A percentile compares a stretch with the other conserved stretches of the same genome.
These are phyloP conservation scores for Nigrospora oryzae DNA, from an alignment of 2,329 filamentous ascomycete genomes.

Conservation along the genomic window DNA sequence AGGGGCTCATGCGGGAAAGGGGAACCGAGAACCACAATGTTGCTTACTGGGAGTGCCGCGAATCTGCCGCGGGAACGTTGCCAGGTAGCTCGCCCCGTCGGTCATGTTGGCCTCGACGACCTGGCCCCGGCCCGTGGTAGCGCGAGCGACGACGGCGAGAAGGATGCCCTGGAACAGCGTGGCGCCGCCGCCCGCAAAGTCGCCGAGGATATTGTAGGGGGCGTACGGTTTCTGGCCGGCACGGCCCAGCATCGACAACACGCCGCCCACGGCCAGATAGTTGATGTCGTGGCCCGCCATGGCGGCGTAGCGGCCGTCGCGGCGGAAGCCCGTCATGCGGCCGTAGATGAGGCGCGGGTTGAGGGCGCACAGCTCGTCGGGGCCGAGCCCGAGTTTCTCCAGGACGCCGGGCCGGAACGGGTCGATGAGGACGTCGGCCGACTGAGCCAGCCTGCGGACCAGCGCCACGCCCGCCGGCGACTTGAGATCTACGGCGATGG, in stretches of 20 bases:
- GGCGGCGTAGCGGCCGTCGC: conserved; percentile 73
- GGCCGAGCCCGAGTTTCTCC: conserved; percentile 73
- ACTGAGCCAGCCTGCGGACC: conserved; percentile 53
- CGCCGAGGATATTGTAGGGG: conserved; percentile 76
- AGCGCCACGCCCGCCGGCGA: conserved; percentile 53
- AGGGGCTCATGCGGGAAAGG: too few relatives aligned
- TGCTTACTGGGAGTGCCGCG: conserved; percentile 40
- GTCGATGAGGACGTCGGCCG: conserved; percentile 78
- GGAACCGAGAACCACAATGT: too few relatives aligned
- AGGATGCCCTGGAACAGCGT: conserved; percentile 76
- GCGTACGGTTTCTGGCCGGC: conserved; percentile 62
- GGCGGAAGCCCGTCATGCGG: conserved; percentile 82
- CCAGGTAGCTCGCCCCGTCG: conserved; percentile 74
- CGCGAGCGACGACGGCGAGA: conserved; percentile 64
- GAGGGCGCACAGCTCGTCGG: conserved; percentile 52
- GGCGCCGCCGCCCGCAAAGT: conserved; percentile 86
- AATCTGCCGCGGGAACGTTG: conserved; percentile 65
- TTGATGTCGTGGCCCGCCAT: conserved; percentile 98
- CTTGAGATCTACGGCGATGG: conserved; percentile 75
- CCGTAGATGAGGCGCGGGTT: conserved; percentile 76
- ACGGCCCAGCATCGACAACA: conserved; percentile 68
- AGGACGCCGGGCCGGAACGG: conserved; percentile 88
- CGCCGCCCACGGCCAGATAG: conserved; percentile 83
- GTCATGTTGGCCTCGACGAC: conserved; percentile 98
- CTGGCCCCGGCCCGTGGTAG: conserved; percentile 62